Evolutionary conservation across 129 eudicot species (phyloP).

Genomic region (Lactuca sativa): DNA sequence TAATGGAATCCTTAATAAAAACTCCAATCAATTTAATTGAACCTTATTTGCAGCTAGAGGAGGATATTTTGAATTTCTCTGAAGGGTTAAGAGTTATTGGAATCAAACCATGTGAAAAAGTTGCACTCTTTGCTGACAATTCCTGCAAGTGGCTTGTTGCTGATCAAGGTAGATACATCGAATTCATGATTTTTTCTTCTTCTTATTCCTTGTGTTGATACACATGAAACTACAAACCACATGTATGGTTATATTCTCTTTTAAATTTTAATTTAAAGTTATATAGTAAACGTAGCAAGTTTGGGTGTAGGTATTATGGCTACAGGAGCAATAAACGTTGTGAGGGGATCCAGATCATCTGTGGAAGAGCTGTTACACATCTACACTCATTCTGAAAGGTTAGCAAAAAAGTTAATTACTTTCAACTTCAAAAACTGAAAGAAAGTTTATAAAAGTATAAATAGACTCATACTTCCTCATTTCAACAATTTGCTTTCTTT

Average conservation of each 20-base stretch:
- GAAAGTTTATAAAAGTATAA: no score
- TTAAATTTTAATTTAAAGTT: no score
- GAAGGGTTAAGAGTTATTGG: conserved; percentile 94
- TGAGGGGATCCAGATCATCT: conserved; percentile 93
- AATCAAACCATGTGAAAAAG: conserved; percentile 74
- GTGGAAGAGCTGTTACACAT: conserved; percentile 83
- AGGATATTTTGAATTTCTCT: conserved; percentile 72
- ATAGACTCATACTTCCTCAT: no score
- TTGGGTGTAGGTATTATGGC: conserved; percentile 79
- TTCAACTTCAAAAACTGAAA: conserved; percentile 10
- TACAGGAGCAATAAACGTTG: conserved; percentile 94
- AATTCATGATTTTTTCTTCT: no score
- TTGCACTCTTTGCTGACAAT: conserved; percentile 97
- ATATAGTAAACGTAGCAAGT: conserved; percentile 3
- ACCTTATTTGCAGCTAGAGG: conserved; percentile 68
- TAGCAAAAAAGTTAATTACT: conserved; percentile 13
- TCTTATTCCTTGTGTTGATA: conserved; percentile 11
- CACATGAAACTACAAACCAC: conserved; percentile 10
- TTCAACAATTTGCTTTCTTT: neutral
- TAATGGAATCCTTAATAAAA: neutral
- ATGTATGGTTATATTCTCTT: neutral
- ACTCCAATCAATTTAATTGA: conserved; percentile 1
- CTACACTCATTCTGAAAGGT: conserved; percentile 97
- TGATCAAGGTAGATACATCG: conserved; percentile 69
- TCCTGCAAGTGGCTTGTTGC: conserved; percentile 93